Conservation (phyloP, 495 filamentous ascomycete species). For the Neurospora sp. region DNA sequence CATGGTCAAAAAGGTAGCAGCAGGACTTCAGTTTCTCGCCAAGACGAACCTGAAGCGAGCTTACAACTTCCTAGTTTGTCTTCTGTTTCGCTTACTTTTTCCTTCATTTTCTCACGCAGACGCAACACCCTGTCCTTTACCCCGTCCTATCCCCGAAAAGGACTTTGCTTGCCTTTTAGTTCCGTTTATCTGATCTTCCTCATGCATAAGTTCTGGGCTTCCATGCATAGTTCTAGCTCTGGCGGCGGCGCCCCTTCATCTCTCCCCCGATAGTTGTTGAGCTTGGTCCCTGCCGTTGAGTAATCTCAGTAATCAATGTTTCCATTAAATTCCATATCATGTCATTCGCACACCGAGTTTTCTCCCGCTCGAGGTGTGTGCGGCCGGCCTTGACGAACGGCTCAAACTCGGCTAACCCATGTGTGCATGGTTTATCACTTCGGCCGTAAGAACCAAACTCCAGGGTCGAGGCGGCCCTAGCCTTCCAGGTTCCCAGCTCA, state of each 20-base stretch:
- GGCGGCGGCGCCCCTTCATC: not conserved
- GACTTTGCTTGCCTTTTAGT: not conserved
- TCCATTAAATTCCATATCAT: not conserved
- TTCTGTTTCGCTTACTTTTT: not conserved
- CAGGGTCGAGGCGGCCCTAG: not conserved
- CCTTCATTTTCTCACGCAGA: not conserved
- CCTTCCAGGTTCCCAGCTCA: not conserved
- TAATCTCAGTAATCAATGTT: not conserved
- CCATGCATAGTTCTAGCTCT: not conserved
- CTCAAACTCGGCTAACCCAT: not conserved
- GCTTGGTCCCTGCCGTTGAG: not conserved
- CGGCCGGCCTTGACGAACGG: not conserved
- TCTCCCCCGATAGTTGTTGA: not conserved
- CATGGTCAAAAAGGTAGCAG: not conserved
- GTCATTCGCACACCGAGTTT: not conserved
- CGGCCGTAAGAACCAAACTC: not conserved
- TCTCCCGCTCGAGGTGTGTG: not conserved
- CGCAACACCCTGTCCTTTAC: not conserved
- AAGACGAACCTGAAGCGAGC: not conserved
- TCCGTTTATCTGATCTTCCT: not conserved
- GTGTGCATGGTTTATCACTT: not conserved
- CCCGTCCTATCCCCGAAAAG: not conserved
- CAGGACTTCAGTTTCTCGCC: not conserved
- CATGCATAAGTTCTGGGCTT: not conserved
- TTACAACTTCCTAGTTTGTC: not conserved